Base-by-base conservation (phyloP, 176 grass and related monocot species). In the Cenchrus purpureus region DNA sequence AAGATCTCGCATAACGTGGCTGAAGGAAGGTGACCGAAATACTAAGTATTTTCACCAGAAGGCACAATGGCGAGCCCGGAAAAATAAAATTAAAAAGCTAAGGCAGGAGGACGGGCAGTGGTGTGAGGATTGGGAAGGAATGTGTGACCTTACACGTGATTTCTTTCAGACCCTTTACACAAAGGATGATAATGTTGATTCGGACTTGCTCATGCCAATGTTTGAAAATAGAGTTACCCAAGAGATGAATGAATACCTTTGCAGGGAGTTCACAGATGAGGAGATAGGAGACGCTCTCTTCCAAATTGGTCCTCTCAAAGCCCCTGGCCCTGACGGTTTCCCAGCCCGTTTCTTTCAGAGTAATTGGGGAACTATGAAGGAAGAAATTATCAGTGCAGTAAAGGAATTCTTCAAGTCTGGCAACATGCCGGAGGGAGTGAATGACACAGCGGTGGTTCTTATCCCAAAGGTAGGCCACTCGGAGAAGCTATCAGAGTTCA, bases 101-200 rank as follows among this genome's bases (percentile, higher is more conserved):
- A 4, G 6, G 1, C 2, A 58, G 4, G 55, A 20, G 0, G 0
- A 19, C 0, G 17, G 6, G 2, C 6, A 8, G 1, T 20, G 55
- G 55, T 58, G 55, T 2, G 2, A 1, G 7, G 17, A 58, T 5
- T 0, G 8, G 6, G 1, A 20, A 0, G 55, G 8, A 4, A 58
- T 58, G 17, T 20, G 20, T 20, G 55, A 4, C 22, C 22, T 14
- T 2, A 58, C 1, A 8, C 22, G 22, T 25, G 0, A 0, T 0
- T 58, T 20, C 1, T 20, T 58, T 20, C 17, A 58, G 0, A 0
- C 4, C 1, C 6, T 58, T 0, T 58, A 58, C 2, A 8, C 55
- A 7, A 58, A 20, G 8, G 55, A 58, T 58, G 55, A 19, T 7
- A 16, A 1, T 8, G 17, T 58, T 1, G 1, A 3, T 2, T 17